Conservation (phyloP, 108 stramenopile genomes). For the Pseudonitzschia pungens region DNA sequence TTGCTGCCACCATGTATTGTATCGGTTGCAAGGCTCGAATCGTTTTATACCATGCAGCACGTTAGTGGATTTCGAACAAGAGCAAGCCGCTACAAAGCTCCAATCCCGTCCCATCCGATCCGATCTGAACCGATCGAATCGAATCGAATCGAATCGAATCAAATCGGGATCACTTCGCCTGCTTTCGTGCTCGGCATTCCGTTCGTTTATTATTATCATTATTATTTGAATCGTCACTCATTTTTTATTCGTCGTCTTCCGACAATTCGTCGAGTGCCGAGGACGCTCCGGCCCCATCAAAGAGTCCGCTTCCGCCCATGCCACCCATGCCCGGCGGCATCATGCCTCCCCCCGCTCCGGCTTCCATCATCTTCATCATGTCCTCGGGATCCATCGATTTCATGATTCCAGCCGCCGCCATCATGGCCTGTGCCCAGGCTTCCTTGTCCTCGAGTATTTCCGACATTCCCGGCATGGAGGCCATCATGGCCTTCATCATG, state of each 20-base stretch:
- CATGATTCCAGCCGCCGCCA: conserved; percentile 58
- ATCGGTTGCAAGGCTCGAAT: too few species aligned
- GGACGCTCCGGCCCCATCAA: conserved; percentile 32
- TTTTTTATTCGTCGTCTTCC: conserved; percentile 41
- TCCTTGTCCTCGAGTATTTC: conserved; percentile 68
- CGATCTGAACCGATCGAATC: too few species aligned
- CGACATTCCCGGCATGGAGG: conserved; percentile 78
- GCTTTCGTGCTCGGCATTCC: too few species aligned
- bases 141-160: too few species aligned
- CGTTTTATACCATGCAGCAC: too few species aligned
- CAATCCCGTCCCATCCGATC: too few species aligned
- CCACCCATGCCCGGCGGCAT: conserved; percentile 9
- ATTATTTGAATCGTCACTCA: too few species aligned
- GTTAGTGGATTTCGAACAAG: too few species aligned
- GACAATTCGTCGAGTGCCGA: conserved; percentile 61
- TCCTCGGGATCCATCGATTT: conserved; percentile 54
- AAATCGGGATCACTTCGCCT: too few species aligned
- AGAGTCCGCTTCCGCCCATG: conserved; percentile 16
- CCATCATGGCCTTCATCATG: conserved; percentile 79
- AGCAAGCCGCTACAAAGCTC: too few species aligned
- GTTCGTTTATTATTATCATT: too few species aligned
- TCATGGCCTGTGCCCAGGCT: conserved; percentile 66
- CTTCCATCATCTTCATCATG: conserved; percentile 49
- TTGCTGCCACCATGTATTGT: too few species aligned
- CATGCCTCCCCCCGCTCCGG: conserved; percentile 25